phyloP scores from a whole-genome alignment of 352 stramenopile species.

The Peronospora belbahrii region DNA sequence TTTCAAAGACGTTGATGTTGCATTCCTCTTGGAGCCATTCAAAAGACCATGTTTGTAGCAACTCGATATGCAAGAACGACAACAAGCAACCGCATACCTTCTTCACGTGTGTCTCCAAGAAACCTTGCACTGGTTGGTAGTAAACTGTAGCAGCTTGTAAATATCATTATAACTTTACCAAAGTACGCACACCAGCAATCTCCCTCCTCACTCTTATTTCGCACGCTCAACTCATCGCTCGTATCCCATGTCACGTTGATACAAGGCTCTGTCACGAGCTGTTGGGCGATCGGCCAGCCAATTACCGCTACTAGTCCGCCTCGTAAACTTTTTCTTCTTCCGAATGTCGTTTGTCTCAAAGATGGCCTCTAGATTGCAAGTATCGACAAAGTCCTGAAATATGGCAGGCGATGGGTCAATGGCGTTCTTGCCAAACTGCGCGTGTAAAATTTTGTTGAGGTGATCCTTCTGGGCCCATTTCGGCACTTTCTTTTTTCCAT shows the following conservation, averaged over 20 bases:
- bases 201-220: constrained; percentile 7
- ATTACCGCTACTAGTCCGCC: constrained; percentile 79
- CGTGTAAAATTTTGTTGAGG: constrained; percentile 53
- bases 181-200: constrained; percentile 11
- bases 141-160: constrained; percentile 27
- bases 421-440: constrained; percentile 68
- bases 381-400: constrained; percentile 80
- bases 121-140: constrained; percentile 14
- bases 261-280: constrained; percentile 65
- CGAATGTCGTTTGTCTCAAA: constrained; percentile 61
- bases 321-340: constrained; percentile 75
- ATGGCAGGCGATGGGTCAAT: constrained; percentile 70
- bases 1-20: constrained; percentile 10
- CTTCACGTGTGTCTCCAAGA: constrained; percentile 6
- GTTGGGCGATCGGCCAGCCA: constrained; percentile 77
- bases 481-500: constrained; percentile 71
- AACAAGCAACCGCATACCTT: background rate
- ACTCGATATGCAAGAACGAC: constrained; percentile 17
- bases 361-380: constrained; percentile 78
- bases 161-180: constrained; percentile 34
- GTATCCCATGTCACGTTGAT: constrained; percentile 83
- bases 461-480: constrained; percentile 71
- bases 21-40: constrained; percentile 2
- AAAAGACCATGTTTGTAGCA: constrained; percentile 4
- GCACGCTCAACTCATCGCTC: constrained; percentile 24